A percentile compares a stretch with the other conserved stretches of the same genome.
Conservation (phyloP, 2,329 filamentous ascomycete genomes). For the Ascocoryne sarcoides region DNA sequence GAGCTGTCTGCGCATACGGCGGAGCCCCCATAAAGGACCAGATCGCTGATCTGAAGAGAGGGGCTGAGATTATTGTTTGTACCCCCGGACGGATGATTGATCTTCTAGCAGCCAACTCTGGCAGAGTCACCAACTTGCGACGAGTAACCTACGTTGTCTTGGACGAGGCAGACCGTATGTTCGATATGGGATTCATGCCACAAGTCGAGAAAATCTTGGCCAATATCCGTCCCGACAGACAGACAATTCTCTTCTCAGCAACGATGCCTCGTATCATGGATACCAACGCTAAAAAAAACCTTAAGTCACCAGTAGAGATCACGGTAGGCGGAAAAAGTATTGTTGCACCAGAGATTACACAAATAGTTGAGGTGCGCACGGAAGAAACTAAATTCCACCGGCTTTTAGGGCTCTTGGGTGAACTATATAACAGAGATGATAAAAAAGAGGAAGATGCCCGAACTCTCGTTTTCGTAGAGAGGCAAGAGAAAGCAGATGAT, state of each 20-base stretch:
- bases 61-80: slow-evolving; percentile 89
- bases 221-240: slow-evolving; percentile 83
- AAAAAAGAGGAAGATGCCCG: slow-evolving; percentile 85
- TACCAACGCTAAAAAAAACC: slow-evolving; percentile 76
- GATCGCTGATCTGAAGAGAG: slow-evolving; percentile 91
- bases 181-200: slow-evolving; percentile 98
- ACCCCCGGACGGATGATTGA: slow-evolving; percentile 96
- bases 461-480: slow-evolving; percentile 83
- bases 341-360: slow-evolving; percentile 86
- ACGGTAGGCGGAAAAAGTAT: slow-evolving; percentile 81
- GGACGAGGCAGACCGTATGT: slow-evolving; percentile 97
- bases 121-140: slow-evolving; percentile 84
- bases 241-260: slow-evolving; percentile 92
- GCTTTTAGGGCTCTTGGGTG: slow-evolving; percentile 76
- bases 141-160: slow-evolving; percentile 90
- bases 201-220: slow-evolving; percentile 95
- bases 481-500: slow-evolving; percentile 82
- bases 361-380: slow-evolving; percentile 80
- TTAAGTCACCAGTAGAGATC: slow-evolving; percentile 82
- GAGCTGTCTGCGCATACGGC: slow-evolving; percentile 87
- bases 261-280: slow-evolving; percentile 95
- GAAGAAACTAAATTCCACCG: slow-evolving; percentile 78
- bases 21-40: slow-evolving; percentile 95
- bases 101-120: slow-evolving; percentile 83
- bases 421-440: slow-evolving; percentile 62